Conservation (phyloP, 148 eudicot genomes). For the Chenopodium berlandieri region DNA sequence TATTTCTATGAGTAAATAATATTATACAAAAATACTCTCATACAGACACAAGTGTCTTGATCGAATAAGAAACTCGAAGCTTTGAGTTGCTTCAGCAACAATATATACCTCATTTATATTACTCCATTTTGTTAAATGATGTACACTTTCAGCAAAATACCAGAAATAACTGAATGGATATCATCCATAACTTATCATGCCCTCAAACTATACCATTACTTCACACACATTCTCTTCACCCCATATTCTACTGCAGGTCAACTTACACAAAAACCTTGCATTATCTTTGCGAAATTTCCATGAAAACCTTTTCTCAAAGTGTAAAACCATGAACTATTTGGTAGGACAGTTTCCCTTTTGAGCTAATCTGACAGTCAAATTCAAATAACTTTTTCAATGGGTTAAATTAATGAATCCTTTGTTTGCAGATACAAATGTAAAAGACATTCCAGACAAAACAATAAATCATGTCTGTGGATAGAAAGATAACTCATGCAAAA, state of each 20-base stretch:
- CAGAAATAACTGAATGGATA: background rate
- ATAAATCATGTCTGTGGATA: background rate
- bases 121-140: background rate
- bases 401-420: background rate
- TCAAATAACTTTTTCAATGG: background rate
- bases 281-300: background rate
- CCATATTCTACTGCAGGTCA: background rate
- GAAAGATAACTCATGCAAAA: conserved; percentile 2
- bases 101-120: background rate
- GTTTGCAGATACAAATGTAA: background rate
- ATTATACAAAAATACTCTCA: background rate
- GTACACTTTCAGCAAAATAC: no score
- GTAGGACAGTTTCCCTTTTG: background rate
- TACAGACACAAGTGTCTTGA: background rate
- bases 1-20: no score
- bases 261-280: background rate
- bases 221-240: background rate
- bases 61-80: background rate
- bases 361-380: background rate
- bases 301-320: background rate
- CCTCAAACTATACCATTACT: background rate
- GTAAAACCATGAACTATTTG: background rate
- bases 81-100: background rate
- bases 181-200: background rate
- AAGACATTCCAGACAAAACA: background rate